A percentile compares a stretch with the other conserved stretches of the same genome.
phyloP scores from a whole-genome alignment of 306 rosid genomes.

The Acacia melanoxylon region DNA sequence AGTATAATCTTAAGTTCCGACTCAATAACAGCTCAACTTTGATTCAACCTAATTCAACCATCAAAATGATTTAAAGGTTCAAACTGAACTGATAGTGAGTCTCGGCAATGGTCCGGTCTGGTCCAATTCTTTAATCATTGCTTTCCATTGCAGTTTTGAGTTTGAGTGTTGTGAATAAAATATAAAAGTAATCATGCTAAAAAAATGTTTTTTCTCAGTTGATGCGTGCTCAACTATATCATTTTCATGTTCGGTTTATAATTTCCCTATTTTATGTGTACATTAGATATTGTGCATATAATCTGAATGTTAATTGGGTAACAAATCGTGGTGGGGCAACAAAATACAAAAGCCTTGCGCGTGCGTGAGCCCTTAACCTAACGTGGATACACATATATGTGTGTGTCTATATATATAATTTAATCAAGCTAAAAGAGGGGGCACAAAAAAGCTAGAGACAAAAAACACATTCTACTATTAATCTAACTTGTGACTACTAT shows the following conservation, averaged over 20 bases:
- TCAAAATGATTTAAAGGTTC: too few relatives aligned
- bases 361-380: conserved; percentile 51
- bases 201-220: background rate
- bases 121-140: too few relatives aligned
- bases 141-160: background rate
- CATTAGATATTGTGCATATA: background rate
- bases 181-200: background rate
- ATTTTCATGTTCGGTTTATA: background rate
- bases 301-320: conserved; percentile 19
- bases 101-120: too few relatives aligned
- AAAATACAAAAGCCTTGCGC: conserved; percentile 32
- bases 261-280: background rate
- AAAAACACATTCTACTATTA: conserved; percentile 50
- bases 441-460: conserved; percentile 38
- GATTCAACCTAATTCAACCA: background rate
- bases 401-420: conserved; percentile 1
- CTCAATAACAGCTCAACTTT: too few relatives aligned
- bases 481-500: conserved; percentile 48
- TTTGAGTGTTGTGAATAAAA: background rate
- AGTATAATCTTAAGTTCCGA: too few relatives aligned
- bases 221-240: background rate
- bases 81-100: background rate
- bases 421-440: conserved; percentile 16
- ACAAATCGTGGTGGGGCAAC: conserved; percentile 33
- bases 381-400: conserved; percentile 21